These are phyloP conservation scores for Epipyxis sp. DNA, from an alignment of 108 stramenopile genomes.

Conservation along the genomic window DNA sequence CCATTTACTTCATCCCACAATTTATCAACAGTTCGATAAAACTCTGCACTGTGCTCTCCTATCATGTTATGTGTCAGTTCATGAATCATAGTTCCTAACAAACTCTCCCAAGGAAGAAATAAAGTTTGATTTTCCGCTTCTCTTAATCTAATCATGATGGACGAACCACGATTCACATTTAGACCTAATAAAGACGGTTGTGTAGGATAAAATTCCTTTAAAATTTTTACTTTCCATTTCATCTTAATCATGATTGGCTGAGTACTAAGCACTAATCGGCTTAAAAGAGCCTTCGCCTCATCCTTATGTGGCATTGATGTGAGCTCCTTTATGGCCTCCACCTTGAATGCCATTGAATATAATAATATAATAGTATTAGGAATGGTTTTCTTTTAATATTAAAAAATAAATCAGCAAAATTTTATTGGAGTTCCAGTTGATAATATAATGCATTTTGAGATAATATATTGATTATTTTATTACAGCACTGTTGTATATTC, in stretches of 20 bases:
- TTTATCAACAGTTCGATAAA: background rate
- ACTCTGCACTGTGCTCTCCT: background rate
- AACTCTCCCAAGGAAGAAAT: slow-evolving; percentile 6
- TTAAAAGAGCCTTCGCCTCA: background rate
- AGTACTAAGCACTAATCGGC: background rate
- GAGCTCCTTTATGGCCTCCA: background rate
- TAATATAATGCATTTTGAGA: no score
- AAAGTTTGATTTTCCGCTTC: background rate
- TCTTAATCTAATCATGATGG: slow-evolving; percentile 1
- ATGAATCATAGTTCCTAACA: slow-evolving; percentile 15
- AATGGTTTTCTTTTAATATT: no score
- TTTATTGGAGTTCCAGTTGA: no score
- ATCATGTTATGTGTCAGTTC: background rate
- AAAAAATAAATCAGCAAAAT: no score
- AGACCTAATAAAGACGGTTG: background rate
- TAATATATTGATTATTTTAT: no score
- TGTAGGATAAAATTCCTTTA: background rate
- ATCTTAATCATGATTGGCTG: background rate
- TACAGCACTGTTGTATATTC: no score
- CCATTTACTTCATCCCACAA: slow-evolving; percentile 1
- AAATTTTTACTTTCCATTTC: background rate
- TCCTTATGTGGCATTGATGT: background rate
- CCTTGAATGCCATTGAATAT: no score
- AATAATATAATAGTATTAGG: no score
- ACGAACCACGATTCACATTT: background rate